These are phyloP conservation scores for Yarrowia divulgata DNA, from an alignment of 805 yeast species.

Conservation along the genomic window DNA sequence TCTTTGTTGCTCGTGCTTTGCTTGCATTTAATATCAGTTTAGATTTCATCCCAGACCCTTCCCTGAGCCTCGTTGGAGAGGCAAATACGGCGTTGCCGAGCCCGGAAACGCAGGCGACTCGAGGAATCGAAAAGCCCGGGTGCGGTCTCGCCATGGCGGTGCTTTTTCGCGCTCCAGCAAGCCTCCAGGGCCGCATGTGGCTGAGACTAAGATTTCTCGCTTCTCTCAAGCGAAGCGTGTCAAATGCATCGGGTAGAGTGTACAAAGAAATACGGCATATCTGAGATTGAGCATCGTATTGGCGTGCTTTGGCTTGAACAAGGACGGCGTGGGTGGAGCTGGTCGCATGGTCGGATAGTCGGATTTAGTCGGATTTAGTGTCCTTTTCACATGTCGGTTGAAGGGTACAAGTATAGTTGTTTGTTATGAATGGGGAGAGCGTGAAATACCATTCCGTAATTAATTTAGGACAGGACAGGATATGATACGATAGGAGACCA, in stretches of 20 bases:
- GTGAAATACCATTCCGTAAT: no score
- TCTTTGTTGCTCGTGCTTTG: slow-evolving; percentile 16
- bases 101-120: neutral
- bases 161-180: no score
- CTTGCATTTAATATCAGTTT: slow-evolving; percentile 14
- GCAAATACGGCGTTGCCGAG: neutral
- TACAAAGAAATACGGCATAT: neutral
- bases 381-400: no score
- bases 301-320: neutral
- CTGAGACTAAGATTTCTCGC: slow-evolving; percentile 30
- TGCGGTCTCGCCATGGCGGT: no score
- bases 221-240: neutral
- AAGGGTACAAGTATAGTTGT: no score
- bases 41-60: slow-evolving; percentile 4
- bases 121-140: neutral
- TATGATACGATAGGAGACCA: no score
- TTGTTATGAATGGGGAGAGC: neutral
- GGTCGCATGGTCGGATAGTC: no score
- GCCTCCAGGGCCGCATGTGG: neutral
- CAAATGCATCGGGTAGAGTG: slow-evolving; percentile 12
- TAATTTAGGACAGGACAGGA: no score
- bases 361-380: no score
- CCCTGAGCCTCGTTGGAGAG: neutral
- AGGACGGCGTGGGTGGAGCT: neutral
- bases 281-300: slow-evolving; percentile 17